Evolutionary conservation across 106 monocot genomes (phyloP).

Genomic region (Gastrodia elata): DNA sequence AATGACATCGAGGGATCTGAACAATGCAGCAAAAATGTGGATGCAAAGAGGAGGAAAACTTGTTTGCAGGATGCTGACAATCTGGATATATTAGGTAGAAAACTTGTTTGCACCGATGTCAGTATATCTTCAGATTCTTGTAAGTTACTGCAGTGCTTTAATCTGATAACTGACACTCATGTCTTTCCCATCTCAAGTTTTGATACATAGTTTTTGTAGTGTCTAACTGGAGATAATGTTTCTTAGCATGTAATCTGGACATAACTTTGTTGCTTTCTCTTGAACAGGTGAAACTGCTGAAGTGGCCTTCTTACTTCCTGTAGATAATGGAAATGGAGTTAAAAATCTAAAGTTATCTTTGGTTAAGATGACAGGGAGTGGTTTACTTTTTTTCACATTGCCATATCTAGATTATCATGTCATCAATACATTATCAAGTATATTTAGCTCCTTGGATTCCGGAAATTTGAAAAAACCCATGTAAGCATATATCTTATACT

Average conservation of each 20-base stretch:
- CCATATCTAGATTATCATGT: slow-evolving; percentile 22
- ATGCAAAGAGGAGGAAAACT: slow-evolving; percentile 64
- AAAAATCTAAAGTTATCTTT: slow-evolving; percentile 36
- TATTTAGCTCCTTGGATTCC: slow-evolving; percentile 45
- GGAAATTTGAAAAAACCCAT: slow-evolving; percentile 48
- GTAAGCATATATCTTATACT: slow-evolving; percentile 33
- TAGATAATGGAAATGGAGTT: slow-evolving; percentile 13
- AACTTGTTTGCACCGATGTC: neutral
- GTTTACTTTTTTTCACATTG: slow-evolving; percentile 75
- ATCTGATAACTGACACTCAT: neutral
- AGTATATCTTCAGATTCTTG: slow-evolving; percentile 25
- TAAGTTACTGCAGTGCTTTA: slow-evolving; percentile 15
- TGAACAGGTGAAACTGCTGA: slow-evolving; percentile 25
- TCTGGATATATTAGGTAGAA: slow-evolving; percentile 9
- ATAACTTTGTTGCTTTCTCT: neutral
- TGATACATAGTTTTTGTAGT: neutral
- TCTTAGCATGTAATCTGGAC: neutral
- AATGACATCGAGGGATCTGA: slow-evolving; percentile 10
- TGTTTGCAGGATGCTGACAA: slow-evolving; percentile 16
- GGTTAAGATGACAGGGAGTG: slow-evolving; percentile 74
- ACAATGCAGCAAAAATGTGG: slow-evolving; percentile 13
- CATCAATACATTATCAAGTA: slow-evolving; percentile 37
- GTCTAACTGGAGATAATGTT: neutral
- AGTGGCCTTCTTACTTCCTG: slow-evolving; percentile 10
- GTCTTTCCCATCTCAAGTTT: neutral